Conservation (phyloP, 257 asterid genomes). For the Scutellaria galericulata region DNA sequence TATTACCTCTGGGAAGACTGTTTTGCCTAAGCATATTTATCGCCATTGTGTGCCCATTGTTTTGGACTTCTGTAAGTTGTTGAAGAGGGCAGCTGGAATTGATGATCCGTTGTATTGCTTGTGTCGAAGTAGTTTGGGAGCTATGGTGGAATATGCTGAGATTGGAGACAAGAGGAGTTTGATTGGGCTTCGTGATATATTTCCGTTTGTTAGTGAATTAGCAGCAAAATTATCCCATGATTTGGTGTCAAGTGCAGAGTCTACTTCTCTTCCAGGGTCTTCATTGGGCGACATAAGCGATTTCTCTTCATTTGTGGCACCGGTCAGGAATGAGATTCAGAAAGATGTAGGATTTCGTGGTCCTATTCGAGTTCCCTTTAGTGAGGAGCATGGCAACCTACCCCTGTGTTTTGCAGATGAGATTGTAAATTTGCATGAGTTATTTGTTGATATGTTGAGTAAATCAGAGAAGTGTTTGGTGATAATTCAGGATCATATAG, state of each 20-base stretch:
- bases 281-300: constrained; percentile 53
- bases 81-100: constrained; percentile 51
- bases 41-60: constrained; percentile 53
- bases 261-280: constrained; percentile 40
- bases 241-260: constrained; percentile 44
- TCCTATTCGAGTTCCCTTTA: constrained; percentile 45
- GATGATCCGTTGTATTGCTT: constrained; percentile 55
- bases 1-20: constrained; percentile 48
- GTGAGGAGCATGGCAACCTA: constrained; percentile 36
- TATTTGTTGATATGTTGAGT: constrained; percentile 55
- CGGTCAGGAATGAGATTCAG: constrained; percentile 47
- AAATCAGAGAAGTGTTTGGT: constrained; percentile 58
- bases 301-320: constrained; percentile 56
- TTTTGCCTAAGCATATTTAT: constrained; percentile 37
- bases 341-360: constrained; percentile 34
- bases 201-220: constrained; percentile 66
- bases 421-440: constrained; percentile 45
- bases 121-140: constrained; percentile 64
- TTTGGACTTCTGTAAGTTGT: constrained; percentile 70
- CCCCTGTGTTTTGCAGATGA: constrained; percentile 47
- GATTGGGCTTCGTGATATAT: constrained; percentile 56
- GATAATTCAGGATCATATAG: constrained; percentile 57
- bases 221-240: constrained; percentile 52
- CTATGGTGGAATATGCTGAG: constrained; percentile 46
- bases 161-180: constrained; percentile 34